Evolutionary conservation across 148 eudicot species (phyloP), one percentile per base, ranked within the genome.

Genomic region (Hydrangea macrophylla): DNA sequence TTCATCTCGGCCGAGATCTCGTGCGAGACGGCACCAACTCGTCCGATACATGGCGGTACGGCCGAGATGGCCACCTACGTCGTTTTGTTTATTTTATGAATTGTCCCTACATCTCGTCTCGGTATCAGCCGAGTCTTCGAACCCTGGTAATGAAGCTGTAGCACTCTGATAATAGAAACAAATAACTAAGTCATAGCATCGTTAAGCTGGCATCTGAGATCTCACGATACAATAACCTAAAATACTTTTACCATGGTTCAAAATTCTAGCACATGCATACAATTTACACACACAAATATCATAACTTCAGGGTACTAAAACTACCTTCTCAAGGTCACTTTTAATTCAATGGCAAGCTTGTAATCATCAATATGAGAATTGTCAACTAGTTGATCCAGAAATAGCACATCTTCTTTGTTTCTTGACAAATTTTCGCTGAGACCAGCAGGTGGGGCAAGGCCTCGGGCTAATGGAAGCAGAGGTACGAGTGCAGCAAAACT

Each of bases 401-500:
- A 95, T 53, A 75, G 77, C 32, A 93, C 90, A 66, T 95, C 99
- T 65, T 91, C 97, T 69, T 86, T 83, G 76, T 84, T 90, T 75
- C 83, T 86, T 30, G 81, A 78, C n/a, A 89, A 76, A 74, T 76
- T 71, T 31, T 87, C 89, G 70, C 81, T 87, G 64, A 95, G 60
- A 22, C 90, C 96, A 73, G 68, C 80, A 45, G 99, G 99, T 9
- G 84, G 88, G 61, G 96, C 69, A 36, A 95, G 70, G 23, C 97
- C 97, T 17, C 99, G 87, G 3, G 99, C 97, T 72, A 95, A 74
- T 33, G 99, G 99, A 71, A 95, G 96, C 73, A 95, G 94, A 66
- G 99, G 99, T 69, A 95, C 99, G 54, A 95, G 85, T 51, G 99
- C 87, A 63, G 99, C 99, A 80, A 95, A 95, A 81, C 99, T 95